A percentile compares a stretch with the other conserved stretches of the same genome.
phyloP scores from a whole-genome alignment of 768 basidiomycete species.

The Amyloporia xantha region DNA sequence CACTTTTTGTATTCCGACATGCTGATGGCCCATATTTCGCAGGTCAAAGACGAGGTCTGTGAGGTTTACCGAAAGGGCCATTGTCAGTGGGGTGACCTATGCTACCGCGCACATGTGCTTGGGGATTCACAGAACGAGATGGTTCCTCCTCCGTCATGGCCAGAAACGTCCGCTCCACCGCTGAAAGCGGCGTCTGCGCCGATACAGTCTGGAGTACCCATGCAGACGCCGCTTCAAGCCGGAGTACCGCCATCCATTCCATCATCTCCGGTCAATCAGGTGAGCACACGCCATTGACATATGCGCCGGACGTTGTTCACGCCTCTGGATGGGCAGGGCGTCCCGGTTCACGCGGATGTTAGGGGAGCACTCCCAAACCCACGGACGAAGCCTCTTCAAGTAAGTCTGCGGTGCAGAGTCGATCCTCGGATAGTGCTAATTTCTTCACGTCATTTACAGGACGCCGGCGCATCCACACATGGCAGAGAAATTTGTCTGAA shows the following conservation, averaged over 20 bases:
- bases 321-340: too few relatives aligned
- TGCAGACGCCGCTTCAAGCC: not conserved
- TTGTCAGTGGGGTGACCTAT: conserved; percentile 7
- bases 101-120: conserved; percentile 12
- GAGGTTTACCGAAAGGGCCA: conserved; percentile 6
- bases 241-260: not conserved
- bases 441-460: not conserved
- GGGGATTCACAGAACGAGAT: not conserved
- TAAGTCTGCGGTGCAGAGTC: too few relatives aligned
- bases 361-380: too few relatives aligned
- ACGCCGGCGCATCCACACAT: not conserved
- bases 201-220: not conserved
- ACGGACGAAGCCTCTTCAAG: too few relatives aligned
- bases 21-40: not conserved
- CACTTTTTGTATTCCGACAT: conserved; percentile 1
- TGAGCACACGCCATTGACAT: too few relatives aligned
- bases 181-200: not conserved
- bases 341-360: too few relatives aligned
- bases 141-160: too few relatives aligned
- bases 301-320: too few relatives aligned
- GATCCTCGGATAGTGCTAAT: not conserved
- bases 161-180: not conserved
- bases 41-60: conserved; percentile 10
- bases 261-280: not conserved
- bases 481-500: not conserved